Conservation (phyloP, 2,329 filamentous ascomycete genomes). For the Alternaria conjuncta region DNA sequence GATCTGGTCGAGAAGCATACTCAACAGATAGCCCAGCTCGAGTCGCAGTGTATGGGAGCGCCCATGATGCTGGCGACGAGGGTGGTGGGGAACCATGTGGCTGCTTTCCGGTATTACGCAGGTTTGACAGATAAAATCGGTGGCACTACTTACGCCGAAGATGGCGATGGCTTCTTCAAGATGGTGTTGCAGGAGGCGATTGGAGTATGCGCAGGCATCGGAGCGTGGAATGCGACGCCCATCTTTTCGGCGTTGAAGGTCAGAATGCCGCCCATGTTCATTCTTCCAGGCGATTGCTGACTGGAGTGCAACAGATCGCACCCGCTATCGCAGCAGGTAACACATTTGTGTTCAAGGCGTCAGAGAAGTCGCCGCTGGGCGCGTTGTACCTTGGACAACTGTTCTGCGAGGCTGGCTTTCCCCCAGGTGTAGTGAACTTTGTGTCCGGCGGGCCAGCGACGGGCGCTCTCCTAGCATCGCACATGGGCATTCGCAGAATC, state of each 20-base stretch:
- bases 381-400: constrained; percentile 30
- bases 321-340: constrained; percentile 45
- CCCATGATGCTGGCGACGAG: constrained; percentile 14
- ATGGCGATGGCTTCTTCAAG: not conserved
- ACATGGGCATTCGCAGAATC: constrained; percentile 53
- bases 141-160: constrained; percentile 19
- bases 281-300: constrained; percentile 6
- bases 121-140: constrained; percentile 31
- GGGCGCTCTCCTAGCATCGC: constrained; percentile 46
- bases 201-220: constrained; percentile 41
- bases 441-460: constrained; percentile 39
- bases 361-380: constrained; percentile 37
- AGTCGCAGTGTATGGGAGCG: constrained; percentile 26
- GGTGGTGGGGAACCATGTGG: constrained; percentile 4
- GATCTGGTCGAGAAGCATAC: constrained; percentile 30
- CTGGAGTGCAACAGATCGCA: constrained; percentile 36
- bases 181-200: constrained; percentile 21
- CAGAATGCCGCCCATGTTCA: not conserved
- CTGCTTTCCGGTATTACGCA: not conserved
- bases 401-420: constrained; percentile 45
- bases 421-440: constrained; percentile 51
- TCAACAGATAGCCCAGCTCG: constrained; percentile 12
- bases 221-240: constrained; percentile 36
- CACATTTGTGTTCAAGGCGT: constrained; percentile 38
- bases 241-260: constrained; percentile 13